Percentiles rank a stretch among this genome's conserved stretches.
These are phyloP conservation scores for Cercospora sojina DNA, from an alignment of 2,329 filamentous ascomycete species.

Conservation along the genomic window DNA sequence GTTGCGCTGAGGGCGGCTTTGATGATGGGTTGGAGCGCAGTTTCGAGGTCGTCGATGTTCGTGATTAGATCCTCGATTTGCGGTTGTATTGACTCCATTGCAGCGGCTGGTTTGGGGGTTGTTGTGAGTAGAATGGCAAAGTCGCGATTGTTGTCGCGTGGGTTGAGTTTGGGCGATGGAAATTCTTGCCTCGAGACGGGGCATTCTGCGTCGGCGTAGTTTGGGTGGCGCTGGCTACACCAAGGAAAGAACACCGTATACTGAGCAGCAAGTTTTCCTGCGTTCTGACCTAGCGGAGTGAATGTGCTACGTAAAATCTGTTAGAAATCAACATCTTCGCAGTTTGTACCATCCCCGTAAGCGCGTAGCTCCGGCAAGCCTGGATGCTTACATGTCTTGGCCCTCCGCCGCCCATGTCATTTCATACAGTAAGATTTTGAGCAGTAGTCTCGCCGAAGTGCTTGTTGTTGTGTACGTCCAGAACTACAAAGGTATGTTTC, in stretches of 20 bases:
- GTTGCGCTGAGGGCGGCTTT: slow-evolving; percentile 62
- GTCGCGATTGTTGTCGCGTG: not conserved
- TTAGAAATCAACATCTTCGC: not conserved
- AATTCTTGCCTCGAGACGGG: slow-evolving; percentile 18
- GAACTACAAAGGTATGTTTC: not conserved
- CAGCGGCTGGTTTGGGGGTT: not conserved
- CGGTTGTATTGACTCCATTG: slow-evolving; percentile 61
- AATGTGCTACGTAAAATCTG: not conserved
- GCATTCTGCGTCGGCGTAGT: not conserved
- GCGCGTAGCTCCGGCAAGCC: too few relatives aligned
- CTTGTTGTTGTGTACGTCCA: not conserved
- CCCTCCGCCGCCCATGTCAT: not conserved
- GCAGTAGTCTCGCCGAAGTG: not conserved
- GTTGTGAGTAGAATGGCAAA: slow-evolving; percentile 3
- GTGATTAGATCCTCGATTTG: slow-evolving; percentile 68
- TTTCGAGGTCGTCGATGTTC: slow-evolving; percentile 76
- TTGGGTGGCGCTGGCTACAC: not conserved
- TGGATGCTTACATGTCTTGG: not conserved
- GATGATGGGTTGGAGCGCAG: slow-evolving; percentile 71
- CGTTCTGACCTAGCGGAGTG: not conserved
- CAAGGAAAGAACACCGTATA: not conserved
- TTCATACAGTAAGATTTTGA: not conserved
- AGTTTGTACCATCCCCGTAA: not conserved
- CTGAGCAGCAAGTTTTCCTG: not conserved
- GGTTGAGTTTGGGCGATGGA: not conserved